Conservation (phyloP, 768 basidiomycete genomes). For the Lentinula aciculospora region DNA sequence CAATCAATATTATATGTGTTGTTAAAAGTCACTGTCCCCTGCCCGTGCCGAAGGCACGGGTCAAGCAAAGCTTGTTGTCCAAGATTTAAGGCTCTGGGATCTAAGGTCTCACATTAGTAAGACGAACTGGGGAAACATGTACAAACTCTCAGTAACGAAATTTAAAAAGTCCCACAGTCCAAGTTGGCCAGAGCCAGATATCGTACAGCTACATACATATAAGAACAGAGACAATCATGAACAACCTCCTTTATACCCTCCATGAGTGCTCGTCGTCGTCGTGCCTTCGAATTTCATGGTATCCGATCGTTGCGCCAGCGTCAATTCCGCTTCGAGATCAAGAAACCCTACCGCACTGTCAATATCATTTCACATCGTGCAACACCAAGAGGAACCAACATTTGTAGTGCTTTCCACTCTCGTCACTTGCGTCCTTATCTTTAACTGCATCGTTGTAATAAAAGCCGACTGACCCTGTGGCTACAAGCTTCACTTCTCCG, state of each 20-base stretch:
- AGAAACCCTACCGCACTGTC: neutral
- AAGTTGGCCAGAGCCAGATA: too few species aligned
- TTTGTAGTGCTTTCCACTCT: conserved; percentile 25
- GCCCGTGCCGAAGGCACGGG: too few species aligned
- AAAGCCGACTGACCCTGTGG: conserved; percentile 71
- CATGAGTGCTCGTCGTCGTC: conserved; percentile 57
- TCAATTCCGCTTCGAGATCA: neutral
- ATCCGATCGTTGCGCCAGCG: conserved; percentile 89
- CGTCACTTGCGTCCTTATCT: neutral
- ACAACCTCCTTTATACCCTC: conserved; percentile 80
- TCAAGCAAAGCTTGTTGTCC: too few species aligned
- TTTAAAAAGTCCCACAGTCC: too few species aligned
- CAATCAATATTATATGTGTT: too few species aligned
- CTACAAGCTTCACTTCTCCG: conserved; percentile 70
- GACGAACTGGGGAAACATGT: too few species aligned
- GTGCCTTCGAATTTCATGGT: conserved; percentile 79
- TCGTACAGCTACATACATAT: too few species aligned
- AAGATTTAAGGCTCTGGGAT: too few species aligned
- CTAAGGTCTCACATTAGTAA: too few species aligned
- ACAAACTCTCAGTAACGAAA: too few species aligned
- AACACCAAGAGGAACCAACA: conserved; percentile 71
- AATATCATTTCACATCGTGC: conserved; percentile 66
- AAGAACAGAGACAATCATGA: too few species aligned
- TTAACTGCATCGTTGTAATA: neutral
- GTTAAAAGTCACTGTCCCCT: too few species aligned